Base-by-base conservation (phyloP, 192 early-diverging fungal species). In the Chytriomyces hyalinus region DNA sequence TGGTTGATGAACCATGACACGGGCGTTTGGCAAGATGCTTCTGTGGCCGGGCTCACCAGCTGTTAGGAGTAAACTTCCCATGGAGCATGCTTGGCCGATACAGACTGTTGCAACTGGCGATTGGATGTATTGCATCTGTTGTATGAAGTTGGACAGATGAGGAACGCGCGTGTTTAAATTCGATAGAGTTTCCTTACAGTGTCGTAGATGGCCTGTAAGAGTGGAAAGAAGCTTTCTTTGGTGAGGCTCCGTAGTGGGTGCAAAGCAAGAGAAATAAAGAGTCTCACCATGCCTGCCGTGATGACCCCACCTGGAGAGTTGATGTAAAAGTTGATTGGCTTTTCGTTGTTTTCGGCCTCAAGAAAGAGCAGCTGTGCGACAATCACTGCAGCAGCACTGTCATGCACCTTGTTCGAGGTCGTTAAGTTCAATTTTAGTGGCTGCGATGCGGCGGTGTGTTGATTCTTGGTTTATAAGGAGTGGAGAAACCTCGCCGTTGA, bases 1-100 rank as follows among this genome's bases (percentile, higher is more conserved):
- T 24, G 97, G 97, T 83, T 99, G 97, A 80, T 99, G 97, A 61
- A 99, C 92, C 97, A 98, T 99, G 26, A 99, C 91, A 3, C 92
- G 88, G 6, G 96, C 91, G 80, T 99, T 93, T 9, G 96, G 96
- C 17, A 99, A 82, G 24, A 95, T 86, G 59, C 90, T 93, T 45
- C 97, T 81, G 62, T 94, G 92, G 20, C 96, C 97, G 13, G 91
- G 90, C 47, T 94, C 91, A 10, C 97, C 96, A 15, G 96, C 95
- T 6, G 94, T 87, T 64, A 99, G 80, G 11, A 99, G 86, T 63
- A 99, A 85, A 60, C 96, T 98, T 7, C 94, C 97, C 97, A 99
- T 99, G 0, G 95, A 97, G 75, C 95, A 97, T 4, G 97, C 96
- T 84, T 99, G 97, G 22, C 97, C 97, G 63, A 94, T 94, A 81